Conservation (phyloP, 23 red algal species). For the Gracilaria caudata region DNA sequence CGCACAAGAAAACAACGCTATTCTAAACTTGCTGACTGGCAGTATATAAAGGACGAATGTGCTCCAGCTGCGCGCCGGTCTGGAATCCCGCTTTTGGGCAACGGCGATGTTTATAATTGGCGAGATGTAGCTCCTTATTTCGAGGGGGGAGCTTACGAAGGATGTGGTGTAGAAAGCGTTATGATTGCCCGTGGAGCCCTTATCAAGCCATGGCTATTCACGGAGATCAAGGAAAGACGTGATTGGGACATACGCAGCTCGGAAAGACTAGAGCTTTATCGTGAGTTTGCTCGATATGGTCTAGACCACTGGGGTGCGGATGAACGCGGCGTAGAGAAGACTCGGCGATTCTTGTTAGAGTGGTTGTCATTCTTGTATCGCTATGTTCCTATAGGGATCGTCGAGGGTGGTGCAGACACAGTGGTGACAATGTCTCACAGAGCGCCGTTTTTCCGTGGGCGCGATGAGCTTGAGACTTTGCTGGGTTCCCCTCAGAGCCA, state of each 20-base stretch:
- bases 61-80: constrained; percentile 48
- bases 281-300: constrained; percentile 70
- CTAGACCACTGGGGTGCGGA: constrained; percentile 94
- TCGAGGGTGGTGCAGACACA: constrained; percentile 52
- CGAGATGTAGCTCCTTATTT: constrained; percentile 61
- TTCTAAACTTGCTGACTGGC: constrained; percentile 79
- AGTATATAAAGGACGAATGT: constrained; percentile 73
- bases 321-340: constrained; percentile 71
- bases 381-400: constrained; percentile 70
- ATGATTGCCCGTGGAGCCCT: constrained; percentile 92
- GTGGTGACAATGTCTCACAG: constrained; percentile 50
- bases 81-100: constrained; percentile 70
- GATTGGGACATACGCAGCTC: constrained; percentile 82
- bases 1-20: constrained; percentile 81
- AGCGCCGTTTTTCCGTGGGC: constrained; percentile 68
- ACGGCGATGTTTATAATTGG: constrained; percentile 89
- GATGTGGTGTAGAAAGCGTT: constrained; percentile 49
- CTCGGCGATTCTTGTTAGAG: constrained; percentile 83
- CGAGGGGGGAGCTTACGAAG: constrained; percentile 20
- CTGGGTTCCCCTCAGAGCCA: constrained; percentile 53
- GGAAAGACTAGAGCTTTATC: constrained; percentile 76
- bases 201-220: constrained; percentile 94
- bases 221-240: constrained; percentile 83
- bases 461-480: constrained; percentile 81
- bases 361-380: constrained; percentile 87